These are phyloP conservation scores for Stagonosporopsis rhizophila DNA, from an alignment of 2,329 filamentous ascomycete genomes.

Conservation along the genomic window DNA sequence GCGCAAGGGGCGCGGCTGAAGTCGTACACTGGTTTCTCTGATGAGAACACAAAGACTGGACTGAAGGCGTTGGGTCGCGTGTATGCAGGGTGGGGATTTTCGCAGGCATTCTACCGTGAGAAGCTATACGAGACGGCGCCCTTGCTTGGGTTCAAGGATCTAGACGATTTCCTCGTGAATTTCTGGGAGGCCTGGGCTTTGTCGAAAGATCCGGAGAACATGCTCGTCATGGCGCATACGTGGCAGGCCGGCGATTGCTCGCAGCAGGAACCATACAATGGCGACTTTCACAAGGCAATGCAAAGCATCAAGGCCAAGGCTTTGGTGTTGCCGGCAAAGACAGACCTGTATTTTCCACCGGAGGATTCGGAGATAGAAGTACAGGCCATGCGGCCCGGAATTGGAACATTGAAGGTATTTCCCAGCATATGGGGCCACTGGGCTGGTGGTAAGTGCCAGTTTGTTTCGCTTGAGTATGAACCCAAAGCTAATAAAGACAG, in stretches of 20 bases:
- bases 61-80: constrained; percentile 76
- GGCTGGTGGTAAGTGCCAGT: constrained; percentile 55
- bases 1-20: constrained; percentile 11
- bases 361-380: constrained; percentile 82
- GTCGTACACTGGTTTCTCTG: constrained; percentile 58
- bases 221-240: constrained; percentile 76
- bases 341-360: constrained; percentile 82
- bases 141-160: constrained; percentile 66
- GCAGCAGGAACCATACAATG: constrained; percentile 71
- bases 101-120: constrained; percentile 78
- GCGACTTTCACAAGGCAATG: constrained; percentile 68
- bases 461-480: background rate
- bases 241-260: constrained; percentile 80
- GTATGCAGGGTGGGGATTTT: constrained; percentile 84
- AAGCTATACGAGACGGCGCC: constrained; percentile 67
- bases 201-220: constrained; percentile 76
- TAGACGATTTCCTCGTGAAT: constrained; percentile 76
- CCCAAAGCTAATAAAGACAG: constrained; percentile 44
- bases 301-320: constrained; percentile 74
- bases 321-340: constrained; percentile 73
- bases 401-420: constrained; percentile 62
- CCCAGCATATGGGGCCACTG: constrained; percentile 71
- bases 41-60: constrained; percentile 61
- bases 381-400: constrained; percentile 63
- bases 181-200: constrained; percentile 81